Evolutionary conservation across 257 asterid species (phyloP), one percentile per base, ranked within the genome.

Genomic region (Haberlea rhodopensis): DNA sequence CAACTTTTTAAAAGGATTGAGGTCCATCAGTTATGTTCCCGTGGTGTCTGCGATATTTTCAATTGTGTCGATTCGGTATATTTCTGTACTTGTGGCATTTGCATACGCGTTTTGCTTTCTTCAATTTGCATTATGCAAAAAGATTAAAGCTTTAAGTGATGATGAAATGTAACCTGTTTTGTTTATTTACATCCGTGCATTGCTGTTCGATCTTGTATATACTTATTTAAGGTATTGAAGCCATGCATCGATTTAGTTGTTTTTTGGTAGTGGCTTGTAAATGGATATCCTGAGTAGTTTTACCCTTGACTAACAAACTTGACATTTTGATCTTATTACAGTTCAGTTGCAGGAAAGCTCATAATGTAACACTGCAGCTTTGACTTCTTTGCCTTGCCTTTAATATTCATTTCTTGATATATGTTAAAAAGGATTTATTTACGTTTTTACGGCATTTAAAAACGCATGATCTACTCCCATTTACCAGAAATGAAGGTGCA

Each of bases 331-430:
- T 66, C 62, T 64, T 68, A 60, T 70, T 49, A 63, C 75, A 68
- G 73, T 72, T 74, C 51, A 72, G 52, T 63, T 77, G 85, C 90
- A 84, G 87, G 85, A 67, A 56, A 63, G 75, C 74, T 74, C 75
- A 53, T 61, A 67, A 59, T 71, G 73, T 68, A 52, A 67, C 76
- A 73, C 62, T 62, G 73, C 71, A 21, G 78, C 80, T 58, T 70
- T 71, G 55, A 22, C 60, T 54, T 65, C 37, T 54, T 63, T 57
- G 62, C 60, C 51, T 57, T 64, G n/a, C 45, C 13, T 55, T 48
- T 53, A 54, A 53, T 73, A 22, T 58, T 25, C 55, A 16, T 62
- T 53, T 19, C 3, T 21, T 16, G 19, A 46, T 8, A 66, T 40
- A 13, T 34, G 31, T 31, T 69, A 61, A 31, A 45, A 5, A 43